Conservation (phyloP, 805 yeast genomes). For the Brettanomyces custersianus region DNA sequence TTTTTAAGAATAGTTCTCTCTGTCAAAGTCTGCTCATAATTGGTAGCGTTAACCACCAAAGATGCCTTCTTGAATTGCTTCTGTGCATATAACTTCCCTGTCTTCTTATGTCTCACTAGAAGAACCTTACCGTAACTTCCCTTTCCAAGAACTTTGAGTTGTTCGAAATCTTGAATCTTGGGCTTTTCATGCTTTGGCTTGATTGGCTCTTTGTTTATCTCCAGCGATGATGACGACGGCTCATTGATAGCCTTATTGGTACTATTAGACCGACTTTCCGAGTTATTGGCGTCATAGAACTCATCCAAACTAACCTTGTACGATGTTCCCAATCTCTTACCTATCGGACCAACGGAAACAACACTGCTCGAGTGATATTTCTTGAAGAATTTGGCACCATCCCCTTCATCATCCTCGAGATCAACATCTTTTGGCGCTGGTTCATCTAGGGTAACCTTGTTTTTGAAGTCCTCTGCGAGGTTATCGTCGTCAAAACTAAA, state of each 20-base stretch:
- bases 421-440: constrained; percentile 1
- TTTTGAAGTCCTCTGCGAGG: constrained; percentile 5
- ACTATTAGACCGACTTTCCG: constrained; percentile 15
- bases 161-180: constrained; percentile 51
- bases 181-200: constrained; percentile 11
- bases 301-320: constrained; percentile 40
- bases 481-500: constrained; percentile 24
- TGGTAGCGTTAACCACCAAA: constrained; percentile 47
- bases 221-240: background rate
- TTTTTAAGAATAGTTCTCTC: constrained; percentile 68
- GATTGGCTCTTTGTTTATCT: background rate
- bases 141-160: constrained; percentile 68
- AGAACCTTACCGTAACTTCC: constrained; percentile 89
- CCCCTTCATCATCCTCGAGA: constrained; percentile 2
- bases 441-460: constrained; percentile 3
- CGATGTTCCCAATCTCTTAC: constrained; percentile 35
- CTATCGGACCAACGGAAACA: constrained; percentile 23
- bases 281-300: constrained; percentile 25
- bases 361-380: constrained; percentile 23
- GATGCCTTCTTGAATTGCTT: constrained; percentile 80
- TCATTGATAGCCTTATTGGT: background rate
- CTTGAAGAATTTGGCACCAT: constrained; percentile 14
- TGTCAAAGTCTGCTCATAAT: constrained; percentile 69
- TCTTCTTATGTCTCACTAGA: constrained; percentile 54
- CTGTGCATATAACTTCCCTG: constrained; percentile 71